Conservation (phyloP, 441 rosid genomes). For the Pelargonium citronellum region DNA sequence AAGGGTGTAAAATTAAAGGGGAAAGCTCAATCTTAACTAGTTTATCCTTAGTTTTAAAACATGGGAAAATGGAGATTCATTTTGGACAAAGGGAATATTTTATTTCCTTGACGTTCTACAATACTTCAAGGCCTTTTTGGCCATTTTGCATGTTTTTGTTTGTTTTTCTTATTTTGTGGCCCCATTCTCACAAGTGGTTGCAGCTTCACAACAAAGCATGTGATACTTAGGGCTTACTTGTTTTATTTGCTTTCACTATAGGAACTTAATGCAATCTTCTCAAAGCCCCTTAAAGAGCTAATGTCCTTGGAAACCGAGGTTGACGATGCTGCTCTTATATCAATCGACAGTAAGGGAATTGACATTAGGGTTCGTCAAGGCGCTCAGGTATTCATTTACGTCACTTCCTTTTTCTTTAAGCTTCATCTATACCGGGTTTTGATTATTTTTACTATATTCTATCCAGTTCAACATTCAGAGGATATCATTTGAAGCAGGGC, state of each 20-base stretch:
- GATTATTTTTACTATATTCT: background rate
- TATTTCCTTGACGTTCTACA: no score
- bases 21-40: no score
- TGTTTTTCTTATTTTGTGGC: no score
- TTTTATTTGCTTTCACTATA: slow-evolving; percentile 26
- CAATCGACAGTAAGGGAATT: slow-evolving; percentile 90
- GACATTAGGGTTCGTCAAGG: slow-evolving; percentile 88
- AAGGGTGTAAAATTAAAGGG: no score
- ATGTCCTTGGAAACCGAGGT: slow-evolving; percentile 56
- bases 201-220: no score
- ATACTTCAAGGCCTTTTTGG: no score
- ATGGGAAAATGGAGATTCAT: no score
- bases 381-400: slow-evolving; percentile 58
- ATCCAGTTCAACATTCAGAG: slow-evolving; percentile 75
- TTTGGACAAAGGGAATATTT: no score
- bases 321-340: slow-evolving; percentile 89
- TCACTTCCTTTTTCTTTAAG: background rate
- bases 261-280: slow-evolving; percentile 78
- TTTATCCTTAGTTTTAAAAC: no score
- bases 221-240: slow-evolving; percentile 9
- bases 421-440: background rate
- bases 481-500: slow-evolving; percentile 75
- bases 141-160: no score
- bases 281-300: slow-evolving; percentile 69
- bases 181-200: no score